Evolutionary conservation across 305 asterid genomes (phyloP), one percentile per base, ranked within the genome.

Genomic region (Plantago coronopus): DNA sequence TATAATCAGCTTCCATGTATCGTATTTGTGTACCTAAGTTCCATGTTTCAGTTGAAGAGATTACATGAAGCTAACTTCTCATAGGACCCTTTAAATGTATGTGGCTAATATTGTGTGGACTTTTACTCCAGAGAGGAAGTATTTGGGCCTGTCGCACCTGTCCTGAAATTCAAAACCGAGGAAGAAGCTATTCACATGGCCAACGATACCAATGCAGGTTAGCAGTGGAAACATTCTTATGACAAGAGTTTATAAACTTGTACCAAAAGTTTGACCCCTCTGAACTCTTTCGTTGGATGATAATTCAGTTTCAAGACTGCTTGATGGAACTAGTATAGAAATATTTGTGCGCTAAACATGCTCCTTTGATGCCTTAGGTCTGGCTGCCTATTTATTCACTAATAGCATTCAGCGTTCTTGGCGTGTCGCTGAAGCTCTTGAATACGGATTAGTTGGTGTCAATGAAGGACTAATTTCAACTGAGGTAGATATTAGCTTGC

Each of bases 131-230:
- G 91, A 74, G 93, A 89, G 78, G 99, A 94, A 80, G 88, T 85
- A 67, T 89, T 94, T 74, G 99, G 97, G 48, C 99, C 97, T 54
- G 97, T 94, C 60, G 99, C 96, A 8, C 97, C 99, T 17, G 88
- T 94, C 66, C 68, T 85, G 73, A 91, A 84, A 71, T 94, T 94
- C 72, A 94, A 85, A 71, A 89, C 97, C 0, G 95, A 94, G 72
- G 97, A 87, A 65, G 99, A 90, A 73, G 99, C 95, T 65, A 84
- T 94, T 74, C 76, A 42, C 72, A 70, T 81, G 79, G 96, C 99
- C 69, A 94, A 94, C 62, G 89, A 90, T 78, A 90, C 96, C 48
- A 87, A 74, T 78, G 97, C 97, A 64, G 97, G 97, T 93, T 58
- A 27, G 9, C 60, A 49, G 53, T 23, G 44, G 59, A 40, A 56